These are phyloP conservation scores for Knoxia roxburghii DNA, from an alignment of 257 asterid genomes.

Conservation along the genomic window DNA sequence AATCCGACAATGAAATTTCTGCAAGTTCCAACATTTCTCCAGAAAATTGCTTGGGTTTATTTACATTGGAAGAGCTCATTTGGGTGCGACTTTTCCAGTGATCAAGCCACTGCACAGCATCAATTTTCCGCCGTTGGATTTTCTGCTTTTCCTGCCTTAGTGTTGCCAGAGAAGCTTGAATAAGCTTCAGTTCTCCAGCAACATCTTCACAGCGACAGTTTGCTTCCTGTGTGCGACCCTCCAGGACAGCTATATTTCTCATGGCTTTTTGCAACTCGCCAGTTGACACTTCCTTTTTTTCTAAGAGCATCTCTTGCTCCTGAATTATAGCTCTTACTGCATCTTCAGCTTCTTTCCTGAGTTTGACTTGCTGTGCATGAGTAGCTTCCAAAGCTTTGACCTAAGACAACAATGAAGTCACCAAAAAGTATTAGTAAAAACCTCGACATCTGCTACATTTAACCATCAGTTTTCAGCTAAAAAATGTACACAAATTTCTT, in stretches of 20 bases:
- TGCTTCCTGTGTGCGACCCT: slow-evolving; percentile 58
- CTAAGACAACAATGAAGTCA: slow-evolving; percentile 26
- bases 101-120: slow-evolving; percentile 58
- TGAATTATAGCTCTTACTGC: slow-evolving; percentile 32
- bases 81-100: slow-evolving; percentile 42
- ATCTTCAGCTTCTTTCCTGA: slow-evolving; percentile 51
- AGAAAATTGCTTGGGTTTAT: slow-evolving; percentile 13
- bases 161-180: slow-evolving; percentile 49
- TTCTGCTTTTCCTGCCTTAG: slow-evolving; percentile 52
- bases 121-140: slow-evolving; percentile 48
- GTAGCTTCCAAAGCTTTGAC: slow-evolving; percentile 53
- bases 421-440: neutral
- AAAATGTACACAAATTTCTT: neutral
- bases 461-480: neutral
- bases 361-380: slow-evolving; percentile 45
- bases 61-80: slow-evolving; percentile 19
- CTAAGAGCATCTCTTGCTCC: slow-evolving; percentile 46
- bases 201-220: slow-evolving; percentile 47
- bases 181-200: slow-evolving; percentile 50
- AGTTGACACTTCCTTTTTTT: slow-evolving; percentile 38
- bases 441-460: neutral
- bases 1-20: slow-evolving; percentile 52
- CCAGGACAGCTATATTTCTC: slow-evolving; percentile 52
- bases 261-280: slow-evolving; percentile 44
- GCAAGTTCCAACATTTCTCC: slow-evolving; percentile 33